phyloP scores from a whole-genome alignment of 768 basidiomycete genomes.

The Nidularia pulvinata region DNA sequence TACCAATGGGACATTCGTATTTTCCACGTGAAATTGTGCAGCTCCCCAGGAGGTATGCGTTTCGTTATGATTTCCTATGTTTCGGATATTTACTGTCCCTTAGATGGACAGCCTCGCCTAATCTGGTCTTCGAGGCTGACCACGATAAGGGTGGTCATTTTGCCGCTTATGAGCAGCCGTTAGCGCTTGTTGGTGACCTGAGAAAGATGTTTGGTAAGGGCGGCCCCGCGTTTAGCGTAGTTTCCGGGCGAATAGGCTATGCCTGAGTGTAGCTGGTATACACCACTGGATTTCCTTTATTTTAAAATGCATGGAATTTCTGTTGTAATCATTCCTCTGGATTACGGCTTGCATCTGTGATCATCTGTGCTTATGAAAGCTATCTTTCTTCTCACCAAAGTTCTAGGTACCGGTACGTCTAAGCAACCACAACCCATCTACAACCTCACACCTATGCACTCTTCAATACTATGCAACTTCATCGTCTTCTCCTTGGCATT shows the following conservation, averaged over 20 bases:
- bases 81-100: background rate
- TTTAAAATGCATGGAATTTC: background rate
- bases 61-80: background rate
- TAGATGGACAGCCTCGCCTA: slow-evolving; percentile 27
- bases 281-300: background rate
- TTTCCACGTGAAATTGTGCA: slow-evolving; percentile 48
- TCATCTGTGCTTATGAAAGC: too few species aligned
- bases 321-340: background rate
- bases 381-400: too few species aligned
- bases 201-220: slow-evolving; percentile 46
- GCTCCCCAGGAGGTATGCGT: slow-evolving; percentile 26
- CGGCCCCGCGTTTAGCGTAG: slow-evolving; percentile 33
- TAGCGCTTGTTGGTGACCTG: slow-evolving; percentile 38
- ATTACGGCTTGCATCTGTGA: background rate
- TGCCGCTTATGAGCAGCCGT: slow-evolving; percentile 42
- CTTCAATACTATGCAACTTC: too few species aligned
- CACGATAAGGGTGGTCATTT: slow-evolving; percentile 52
- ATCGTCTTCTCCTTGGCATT: too few species aligned
- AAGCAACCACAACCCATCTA: too few species aligned
- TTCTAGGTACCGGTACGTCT: too few species aligned
- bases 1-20: slow-evolving; percentile 48
- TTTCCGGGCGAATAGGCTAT: background rate
- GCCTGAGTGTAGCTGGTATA: background rate
- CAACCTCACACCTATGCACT: too few species aligned
- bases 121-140: slow-evolving; percentile 35